These are phyloP conservation scores for Lablab purpureus DNA, from an alignment of 306 rosid genomes.

Conservation along the genomic window DNA sequence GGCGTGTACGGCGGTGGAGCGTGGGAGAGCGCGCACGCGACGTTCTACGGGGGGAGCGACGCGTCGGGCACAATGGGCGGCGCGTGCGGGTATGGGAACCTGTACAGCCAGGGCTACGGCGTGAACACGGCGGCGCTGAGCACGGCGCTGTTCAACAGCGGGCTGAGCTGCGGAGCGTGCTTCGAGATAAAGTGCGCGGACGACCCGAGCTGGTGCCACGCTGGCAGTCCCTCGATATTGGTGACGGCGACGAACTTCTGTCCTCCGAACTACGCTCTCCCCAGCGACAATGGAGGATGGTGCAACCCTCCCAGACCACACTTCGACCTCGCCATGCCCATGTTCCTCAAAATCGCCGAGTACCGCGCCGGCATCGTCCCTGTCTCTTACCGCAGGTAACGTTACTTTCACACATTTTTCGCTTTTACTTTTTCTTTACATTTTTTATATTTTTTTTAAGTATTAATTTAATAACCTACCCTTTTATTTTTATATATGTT, in stretches of 20 bases:
- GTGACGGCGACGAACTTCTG: constrained; percentile 87
- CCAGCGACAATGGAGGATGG: constrained; percentile 89
- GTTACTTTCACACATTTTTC: not conserved
- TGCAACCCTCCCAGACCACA: constrained; percentile 91
- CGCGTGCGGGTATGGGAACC: constrained; percentile 87
- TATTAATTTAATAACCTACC: too few species aligned
- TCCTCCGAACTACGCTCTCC: constrained; percentile 76
- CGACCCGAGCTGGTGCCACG: constrained; percentile 79
- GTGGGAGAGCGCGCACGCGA: constrained; percentile 87
- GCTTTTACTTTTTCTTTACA: not conserved
- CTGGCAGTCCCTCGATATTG: constrained; percentile 79
- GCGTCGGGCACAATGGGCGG: constrained; percentile 98
- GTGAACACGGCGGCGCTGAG: constrained; percentile 88
- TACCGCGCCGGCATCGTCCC: constrained; percentile 94
- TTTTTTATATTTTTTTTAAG: not conserved
- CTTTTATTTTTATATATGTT: too few species aligned
- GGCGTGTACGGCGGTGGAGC: constrained; percentile 58
- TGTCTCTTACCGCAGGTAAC: constrained; percentile 77
- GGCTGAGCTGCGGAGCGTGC: constrained; percentile 83
- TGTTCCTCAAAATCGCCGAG: constrained; percentile 84
- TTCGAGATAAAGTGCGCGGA: constrained; percentile 72
- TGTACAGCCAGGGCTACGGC: constrained; percentile 89
- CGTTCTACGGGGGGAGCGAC: constrained; percentile 87
- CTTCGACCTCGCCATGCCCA: constrained; percentile 91
- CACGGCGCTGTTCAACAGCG: constrained; percentile 81